Evolutionary conservation across 768 basidiomycete genomes (phyloP).

Genomic region (Boletales sp.): DNA sequence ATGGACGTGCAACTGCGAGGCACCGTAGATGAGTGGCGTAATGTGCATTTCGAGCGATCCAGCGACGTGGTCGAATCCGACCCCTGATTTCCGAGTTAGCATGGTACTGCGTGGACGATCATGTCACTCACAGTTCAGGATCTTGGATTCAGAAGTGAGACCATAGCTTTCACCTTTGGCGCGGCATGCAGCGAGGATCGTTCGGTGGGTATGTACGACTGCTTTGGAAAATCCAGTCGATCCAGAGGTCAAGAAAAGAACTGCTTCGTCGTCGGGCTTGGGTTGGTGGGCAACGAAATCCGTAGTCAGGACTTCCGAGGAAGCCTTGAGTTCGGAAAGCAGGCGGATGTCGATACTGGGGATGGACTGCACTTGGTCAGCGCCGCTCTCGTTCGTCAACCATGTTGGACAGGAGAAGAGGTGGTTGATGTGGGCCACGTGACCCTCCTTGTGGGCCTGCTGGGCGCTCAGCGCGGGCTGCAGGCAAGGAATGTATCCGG

Average conservation of each 20-base stretch:
- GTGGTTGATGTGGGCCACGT: slow-evolving; percentile 21
- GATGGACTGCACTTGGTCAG: slow-evolving; percentile 16
- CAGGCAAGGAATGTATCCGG: too few species aligned
- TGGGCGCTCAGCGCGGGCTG: too few species aligned
- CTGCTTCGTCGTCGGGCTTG: slow-evolving; percentile 27
- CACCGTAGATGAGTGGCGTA: slow-evolving; percentile 32
- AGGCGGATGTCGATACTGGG: slow-evolving; percentile 16
- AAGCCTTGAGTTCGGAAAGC: slow-evolving; percentile 12
- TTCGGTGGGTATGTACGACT: slow-evolving; percentile 37
- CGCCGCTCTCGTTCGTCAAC: slow-evolving; percentile 25
- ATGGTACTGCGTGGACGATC: background rate
- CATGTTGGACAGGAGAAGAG: slow-evolving; percentile 29
- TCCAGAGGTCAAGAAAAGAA: slow-evolving; percentile 39
- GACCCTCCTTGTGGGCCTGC: too few species aligned
- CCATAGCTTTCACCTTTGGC: slow-evolving; percentile 35
- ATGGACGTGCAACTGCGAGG: slow-evolving; percentile 22
- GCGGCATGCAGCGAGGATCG: slow-evolving; percentile 31
- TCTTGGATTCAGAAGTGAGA: slow-evolving; percentile 31
- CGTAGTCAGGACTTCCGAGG: slow-evolving; percentile 1
- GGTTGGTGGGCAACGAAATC: slow-evolving; percentile 19
- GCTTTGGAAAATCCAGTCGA: slow-evolving; percentile 47
- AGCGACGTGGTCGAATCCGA: slow-evolving; percentile 45
- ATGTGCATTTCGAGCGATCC: slow-evolving; percentile 42
- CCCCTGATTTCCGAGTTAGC: slow-evolving; percentile 26
- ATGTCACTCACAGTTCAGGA: slow-evolving; percentile 37